Evolutionary conservation across 257 asterid genomes (phyloP), one percentile per base, ranked within the genome.

Genomic region (Haberlea rhodopensis): DNA sequence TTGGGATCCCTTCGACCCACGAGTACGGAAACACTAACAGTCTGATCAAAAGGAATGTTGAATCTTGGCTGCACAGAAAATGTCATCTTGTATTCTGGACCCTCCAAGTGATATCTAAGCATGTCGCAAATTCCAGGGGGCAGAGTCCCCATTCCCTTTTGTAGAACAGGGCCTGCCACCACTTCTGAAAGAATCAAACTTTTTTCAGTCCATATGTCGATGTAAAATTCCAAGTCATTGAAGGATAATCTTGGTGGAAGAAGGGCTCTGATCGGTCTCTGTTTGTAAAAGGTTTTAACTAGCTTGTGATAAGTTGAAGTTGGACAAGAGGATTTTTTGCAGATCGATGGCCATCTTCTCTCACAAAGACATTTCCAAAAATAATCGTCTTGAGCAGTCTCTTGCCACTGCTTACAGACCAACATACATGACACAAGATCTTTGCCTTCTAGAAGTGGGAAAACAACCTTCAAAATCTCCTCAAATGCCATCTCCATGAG

Each of bases 331-430:
- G 90, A 56, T 63, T 76, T 81, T 71, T 86, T 86, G 83, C 95
- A 90, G 61, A 85, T 65, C 5, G 99, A 88, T 57, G 99, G 99
- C 99, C 99, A 94, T 76, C 82, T 83, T 74, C 85, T 86, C 32
- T 76, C 76, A 56, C 99, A 94, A 1, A 90, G 74, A 73, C 99
- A 94, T 85, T 85, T 94, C 99, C 99, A 94, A 53, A 90, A 77
- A 75, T 84, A 90, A 79, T 94, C 99, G 40, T 94, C 99, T 66
- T 26, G 70, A 46, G 95, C 97, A 68, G 81, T 60, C 51, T 82
- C 95, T 40, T 58, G 81, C 99, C 99, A 94, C 73, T 78, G 92
- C 84, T 82, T 94, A 69, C 82, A 81, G 52, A 94, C 97, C 21
- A 65, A 34, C 95, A 86, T 86, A 66, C 97, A 94, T 43, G 79